Percentiles rank a stretch among this genome's conserved stretches.
Conservation (phyloP, 768 basidiomycete genomes). For the Leccinum incarnatum region DNA sequence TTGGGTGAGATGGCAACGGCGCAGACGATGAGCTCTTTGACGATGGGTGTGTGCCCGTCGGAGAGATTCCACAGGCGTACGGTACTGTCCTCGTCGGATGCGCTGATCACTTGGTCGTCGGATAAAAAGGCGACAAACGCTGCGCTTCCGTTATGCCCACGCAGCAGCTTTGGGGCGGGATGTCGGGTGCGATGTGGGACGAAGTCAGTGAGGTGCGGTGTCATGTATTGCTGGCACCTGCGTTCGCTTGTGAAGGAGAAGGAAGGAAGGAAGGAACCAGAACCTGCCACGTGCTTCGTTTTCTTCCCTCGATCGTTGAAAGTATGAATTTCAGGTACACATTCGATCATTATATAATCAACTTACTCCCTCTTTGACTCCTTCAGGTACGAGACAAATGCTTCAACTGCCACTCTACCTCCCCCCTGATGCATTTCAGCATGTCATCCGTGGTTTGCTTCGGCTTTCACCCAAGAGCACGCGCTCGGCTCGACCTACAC, state of each 20-base stretch:
- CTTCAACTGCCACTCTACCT: slow-evolving; percentile 22
- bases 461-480: slow-evolving; percentile 29
- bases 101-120: slow-evolving; percentile 14
- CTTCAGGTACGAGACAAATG: not conserved
- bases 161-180: slow-evolving; percentile 3
- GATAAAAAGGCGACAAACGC: slow-evolving; percentile 21
- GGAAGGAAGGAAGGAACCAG: not conserved
- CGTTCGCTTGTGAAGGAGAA: not conserved
- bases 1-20: slow-evolving; percentile 9
- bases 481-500: slow-evolving; percentile 17
- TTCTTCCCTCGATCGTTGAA: not conserved
- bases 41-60: not conserved
- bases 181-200: not conserved
- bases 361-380: no score
- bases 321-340: not conserved
- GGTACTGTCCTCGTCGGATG: slow-evolving; percentile 17
- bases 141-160: slow-evolving; percentile 12
- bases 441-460: slow-evolving; percentile 31
- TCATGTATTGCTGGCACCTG: not conserved
- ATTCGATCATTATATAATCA: not conserved
- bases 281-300: not conserved
- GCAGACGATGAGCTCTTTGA: slow-evolving; percentile 5
- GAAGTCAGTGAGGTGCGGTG: not conserved
- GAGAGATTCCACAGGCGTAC: slow-evolving; percentile 18
- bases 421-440: slow-evolving; percentile 15